These are phyloP conservation scores for Xylaria hypoxylon DNA, from an alignment of 2,329 filamentous ascomycete species.

Conservation along the genomic window DNA sequence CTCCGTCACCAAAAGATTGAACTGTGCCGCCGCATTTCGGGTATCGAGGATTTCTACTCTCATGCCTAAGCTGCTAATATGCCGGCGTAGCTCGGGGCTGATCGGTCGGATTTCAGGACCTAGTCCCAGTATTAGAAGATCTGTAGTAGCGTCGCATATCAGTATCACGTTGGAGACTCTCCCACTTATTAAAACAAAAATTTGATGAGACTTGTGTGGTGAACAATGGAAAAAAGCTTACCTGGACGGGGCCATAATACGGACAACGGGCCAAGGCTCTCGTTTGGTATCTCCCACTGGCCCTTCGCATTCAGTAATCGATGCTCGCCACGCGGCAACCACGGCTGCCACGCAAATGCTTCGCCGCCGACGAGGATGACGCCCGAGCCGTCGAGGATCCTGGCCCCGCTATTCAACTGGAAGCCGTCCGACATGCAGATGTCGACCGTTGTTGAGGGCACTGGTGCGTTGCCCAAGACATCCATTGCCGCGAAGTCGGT, in stretches of 20 bases:
- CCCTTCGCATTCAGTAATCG: constrained; percentile 78
- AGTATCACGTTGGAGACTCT: constrained; percentile 14
- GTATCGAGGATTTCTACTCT: constrained; percentile 91
- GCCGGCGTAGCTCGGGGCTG: constrained; percentile 76
- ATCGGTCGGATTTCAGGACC: constrained; percentile 81
- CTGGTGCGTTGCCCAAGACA: constrained; percentile 79
- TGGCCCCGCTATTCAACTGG: constrained; percentile 82
- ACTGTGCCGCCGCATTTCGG: constrained; percentile 91
- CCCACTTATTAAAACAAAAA: neutral
- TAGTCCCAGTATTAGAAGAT: constrained; percentile 89
- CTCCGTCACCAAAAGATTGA: constrained; percentile 95
- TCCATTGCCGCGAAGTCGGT: constrained; percentile 81
- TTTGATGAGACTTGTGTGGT: neutral
- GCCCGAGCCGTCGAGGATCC: constrained; percentile 75
- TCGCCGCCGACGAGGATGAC: constrained; percentile 86
- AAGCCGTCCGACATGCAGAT: constrained; percentile 87
- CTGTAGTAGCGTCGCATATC: constrained; percentile 56
- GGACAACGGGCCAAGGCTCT: constrained; percentile 79
- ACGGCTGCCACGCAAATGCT: constrained; percentile 89
- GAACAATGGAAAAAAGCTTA: constrained; percentile 57
- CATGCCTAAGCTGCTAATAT: constrained; percentile 83
- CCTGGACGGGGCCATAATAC: constrained; percentile 90
- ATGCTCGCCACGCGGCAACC: constrained; percentile 61
- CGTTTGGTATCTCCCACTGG: constrained; percentile 79
- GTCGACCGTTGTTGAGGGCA: constrained; percentile 85